Base-by-base conservation (phyloP, 495 filamentous ascomycete species). In the Neurospora sp. region DNA sequence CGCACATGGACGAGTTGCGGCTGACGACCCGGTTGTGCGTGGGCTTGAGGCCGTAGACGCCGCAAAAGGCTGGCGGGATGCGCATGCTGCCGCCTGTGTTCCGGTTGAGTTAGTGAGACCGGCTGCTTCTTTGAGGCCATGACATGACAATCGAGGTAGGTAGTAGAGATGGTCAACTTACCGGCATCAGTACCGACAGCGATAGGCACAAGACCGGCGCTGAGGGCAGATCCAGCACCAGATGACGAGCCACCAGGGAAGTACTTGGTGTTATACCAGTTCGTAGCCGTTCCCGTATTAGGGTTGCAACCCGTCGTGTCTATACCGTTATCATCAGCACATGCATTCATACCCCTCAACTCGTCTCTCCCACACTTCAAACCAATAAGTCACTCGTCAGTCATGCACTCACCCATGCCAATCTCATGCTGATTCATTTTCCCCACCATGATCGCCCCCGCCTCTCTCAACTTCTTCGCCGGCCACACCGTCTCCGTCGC, bases 371-470 rank as follows among this genome's bases (percentile, higher is more conserved):
- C 10, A 3, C 39, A 40, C 39, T 40, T 40, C 39, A 40, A 40
- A 12, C 39, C 39, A 40, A 3, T 4, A 40, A 12, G 16, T 44
- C 46, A 18, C 48, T 61, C 2, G 20, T 22, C 27, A 35, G 31
- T 35, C 31, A 35, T 35, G 31, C 31, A 73, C 74, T 61, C 41
- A 76, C 76, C 78, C 71, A 81, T 81, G 5, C 95, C 95, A 7
- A 96, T 80, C 82, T 98, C 94, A 81, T 97, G 94, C 95, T 98
- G 97, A 48, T 89, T 94, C 38, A 89, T 86, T 82, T 96, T 97
- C 14, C 94, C 95, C 70, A 97, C 79, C 22, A 97, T 84, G 48
- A 98, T 86, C 12, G 90, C 94, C 2, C 95, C 95, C 0, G 89
- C 90, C 65, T 96, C 91, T 75, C 91, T 85, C 82, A 91, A 88